These are phyloP conservation scores for Crotalaria pallida DNA, from an alignment of 306 rosid species.

Conservation along the genomic window DNA sequence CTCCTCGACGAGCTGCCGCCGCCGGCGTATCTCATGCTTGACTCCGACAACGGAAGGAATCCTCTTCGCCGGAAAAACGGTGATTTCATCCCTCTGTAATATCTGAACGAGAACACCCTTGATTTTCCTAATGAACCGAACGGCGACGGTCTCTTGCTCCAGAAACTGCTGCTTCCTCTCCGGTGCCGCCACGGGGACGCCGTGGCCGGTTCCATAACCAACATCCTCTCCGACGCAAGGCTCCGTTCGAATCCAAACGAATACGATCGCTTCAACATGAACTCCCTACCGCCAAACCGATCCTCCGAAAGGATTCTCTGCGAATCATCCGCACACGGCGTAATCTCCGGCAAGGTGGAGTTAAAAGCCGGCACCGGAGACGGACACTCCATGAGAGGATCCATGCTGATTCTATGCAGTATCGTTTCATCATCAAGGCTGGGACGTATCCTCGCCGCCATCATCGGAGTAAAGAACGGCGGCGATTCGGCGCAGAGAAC, in stretches of 20 bases:
- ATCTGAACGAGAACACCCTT: slow-evolving; percentile 69
- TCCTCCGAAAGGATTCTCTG: slow-evolving; percentile 42
- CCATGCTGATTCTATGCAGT: slow-evolving; percentile 41
- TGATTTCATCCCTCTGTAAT: slow-evolving; percentile 83
- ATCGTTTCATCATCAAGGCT: slow-evolving; percentile 64
- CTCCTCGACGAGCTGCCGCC: slow-evolving; percentile 69
- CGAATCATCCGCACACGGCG: slow-evolving; percentile 51
- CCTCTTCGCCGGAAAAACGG: slow-evolving; percentile 81
- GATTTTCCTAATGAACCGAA: slow-evolving; percentile 72
- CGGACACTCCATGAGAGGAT: slow-evolving; percentile 42
- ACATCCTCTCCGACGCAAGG: slow-evolving; percentile 66
- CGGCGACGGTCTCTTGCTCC: slow-evolving; percentile 79
- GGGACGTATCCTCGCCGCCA: slow-evolving; percentile 86
- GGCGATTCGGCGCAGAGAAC: slow-evolving; percentile 76
- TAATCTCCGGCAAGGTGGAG: slow-evolving; percentile 48
- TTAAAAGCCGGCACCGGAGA: not conserved
- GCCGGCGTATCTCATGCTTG: slow-evolving; percentile 69
- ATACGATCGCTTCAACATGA: slow-evolving; percentile 68
- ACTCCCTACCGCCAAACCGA: slow-evolving; percentile 47
- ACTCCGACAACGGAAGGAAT: slow-evolving; percentile 74
- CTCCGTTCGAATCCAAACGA: slow-evolving; percentile 89
- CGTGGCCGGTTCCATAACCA: slow-evolving; percentile 66
- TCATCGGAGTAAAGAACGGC: slow-evolving; percentile 75
- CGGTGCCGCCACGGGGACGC: slow-evolving; percentile 79
- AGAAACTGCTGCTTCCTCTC: slow-evolving; percentile 50